Percentiles rank a stretch among this genome's conserved stretches.
phyloP scores from a whole-genome alignment of 2,329 filamentous ascomycete genomes.

The Fusarium chlamydosporum region DNA sequence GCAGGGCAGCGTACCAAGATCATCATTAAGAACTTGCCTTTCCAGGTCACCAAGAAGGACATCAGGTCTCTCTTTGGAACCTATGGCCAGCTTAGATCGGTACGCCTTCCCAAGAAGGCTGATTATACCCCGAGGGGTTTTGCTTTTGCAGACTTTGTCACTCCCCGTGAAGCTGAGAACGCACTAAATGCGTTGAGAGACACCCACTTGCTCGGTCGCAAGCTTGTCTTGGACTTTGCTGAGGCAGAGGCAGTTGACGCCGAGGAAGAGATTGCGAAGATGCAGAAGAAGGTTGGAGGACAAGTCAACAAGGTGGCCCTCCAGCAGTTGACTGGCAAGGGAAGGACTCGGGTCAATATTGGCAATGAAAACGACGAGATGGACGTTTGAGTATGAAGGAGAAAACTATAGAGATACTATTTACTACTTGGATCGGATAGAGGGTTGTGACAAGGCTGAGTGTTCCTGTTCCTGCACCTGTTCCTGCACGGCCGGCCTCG shows the following conservation, averaged over 20 bases:
- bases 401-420: conserved; percentile 43
- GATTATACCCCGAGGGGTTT: conserved; percentile 91
- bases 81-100: conserved; percentile 92
- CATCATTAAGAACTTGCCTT: conserved; percentile 97
- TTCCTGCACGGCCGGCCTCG: conserved; percentile 29
- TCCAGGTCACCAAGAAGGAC: conserved; percentile 95
- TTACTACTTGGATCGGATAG: conserved; percentile 6
- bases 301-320: conserved; percentile 93
- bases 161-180: conserved; percentile 87
- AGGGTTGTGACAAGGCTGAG: conserved; percentile 48
- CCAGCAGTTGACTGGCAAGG: conserved; percentile 86
- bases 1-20: conserved; percentile 88
- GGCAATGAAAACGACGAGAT: conserved; percentile 76
- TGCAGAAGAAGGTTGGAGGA: conserved; percentile 94
- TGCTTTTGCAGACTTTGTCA: conserved; percentile 96
- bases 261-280: conserved; percentile 95
- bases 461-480: conserved; percentile 36
- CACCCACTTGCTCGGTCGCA: conserved; percentile 92
- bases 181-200: conserved; percentile 92
- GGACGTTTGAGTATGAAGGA: conserved; percentile 50
- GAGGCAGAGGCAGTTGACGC: conserved; percentile 90
- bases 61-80: conserved; percentile 86
- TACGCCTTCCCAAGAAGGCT: conserved; percentile 96
- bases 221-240: conserved; percentile 91
- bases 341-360: conserved; percentile 91